Base-by-base conservation (phyloP, 768 basidiomycete species). In the Rhodotorula babjevae region DNA sequence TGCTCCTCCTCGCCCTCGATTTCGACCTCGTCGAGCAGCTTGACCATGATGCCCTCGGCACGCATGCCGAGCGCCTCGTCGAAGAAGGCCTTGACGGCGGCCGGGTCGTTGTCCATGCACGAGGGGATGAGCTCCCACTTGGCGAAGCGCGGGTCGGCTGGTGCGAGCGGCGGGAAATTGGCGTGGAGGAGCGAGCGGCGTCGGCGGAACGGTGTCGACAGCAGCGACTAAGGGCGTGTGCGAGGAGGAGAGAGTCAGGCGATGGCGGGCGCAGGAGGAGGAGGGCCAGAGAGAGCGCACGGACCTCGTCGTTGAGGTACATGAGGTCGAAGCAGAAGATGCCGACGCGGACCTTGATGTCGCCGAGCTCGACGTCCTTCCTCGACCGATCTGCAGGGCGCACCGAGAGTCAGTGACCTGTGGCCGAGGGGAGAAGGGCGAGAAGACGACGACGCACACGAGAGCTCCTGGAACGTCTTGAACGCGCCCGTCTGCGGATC, bases 41-140 rank as follows among this genome's bases (percentile, higher is more conserved):
- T 96, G 78, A 95, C 85, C 93, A 96, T 94, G 73, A 95, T 83
- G n/a, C 93, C 93, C 81, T 96, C 93, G 67, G 89, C 90, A 66
- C 87, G 87, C 78, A 88, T 88, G 78, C 87, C 55, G 15, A 75
- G 52, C 6, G 90, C 88, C 69, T 84, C 84, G 77, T 86, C 82
- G 86, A 92, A 91, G 80, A 95, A 95, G 11, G 82, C 84, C 79
- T 90, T 85, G 14, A 95, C 84, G 21, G 80, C 84, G n/a, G 84
- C 85, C 67, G 81, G 82, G 3, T 85, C 84, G 23, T 87, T 89
- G 56, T 84, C 83, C 50, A 84, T 83, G 77, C 89, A 89, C 73
- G 87, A 86, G 14, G 80, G 80, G 5, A 82, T 81, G 55, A 82
- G 81, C 46, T 82, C 79, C 69, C 85, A 89, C 75, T 88, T 85